These are phyloP conservation scores for Candida loeiensis DNA, from an alignment of 805 yeast species.

Conservation along the genomic window DNA sequence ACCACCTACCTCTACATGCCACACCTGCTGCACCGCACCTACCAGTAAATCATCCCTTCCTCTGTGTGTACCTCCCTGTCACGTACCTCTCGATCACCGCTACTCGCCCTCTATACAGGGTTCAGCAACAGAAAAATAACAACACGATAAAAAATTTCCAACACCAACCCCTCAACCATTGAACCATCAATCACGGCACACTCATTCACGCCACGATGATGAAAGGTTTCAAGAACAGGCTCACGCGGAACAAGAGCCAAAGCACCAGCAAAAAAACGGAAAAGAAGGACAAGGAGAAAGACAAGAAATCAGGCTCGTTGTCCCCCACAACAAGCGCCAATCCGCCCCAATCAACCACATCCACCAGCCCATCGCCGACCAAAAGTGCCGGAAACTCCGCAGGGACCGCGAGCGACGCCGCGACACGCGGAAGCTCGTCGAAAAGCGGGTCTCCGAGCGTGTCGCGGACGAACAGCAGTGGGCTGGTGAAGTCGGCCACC, in stretches of 20 bases:
- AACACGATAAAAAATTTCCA: slow-evolving; percentile 2
- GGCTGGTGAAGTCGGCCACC: slow-evolving; percentile 18
- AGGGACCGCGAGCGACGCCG: slow-evolving; percentile 28
- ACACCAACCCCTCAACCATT: background rate
- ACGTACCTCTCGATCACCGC: background rate
- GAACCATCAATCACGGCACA: background rate
- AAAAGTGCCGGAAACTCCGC: no score
- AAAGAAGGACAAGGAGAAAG: slow-evolving; percentile 42
- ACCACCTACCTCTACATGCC: no score
- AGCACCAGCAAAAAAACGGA: slow-evolving; percentile 29
- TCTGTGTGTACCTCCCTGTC: background rate
- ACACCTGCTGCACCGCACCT: no score
- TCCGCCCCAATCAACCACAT: slow-evolving; percentile 7
- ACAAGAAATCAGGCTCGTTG: slow-evolving; percentile 20
- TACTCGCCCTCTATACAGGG: background rate
- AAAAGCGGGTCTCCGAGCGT: slow-evolving; percentile 22
- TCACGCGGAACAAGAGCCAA: slow-evolving; percentile 40
- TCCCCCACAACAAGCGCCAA: slow-evolving; percentile 1
- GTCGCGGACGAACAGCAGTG: slow-evolving; percentile 28
- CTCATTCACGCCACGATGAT: slow-evolving; percentile 47
- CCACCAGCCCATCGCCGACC: slow-evolving; percentile 10
- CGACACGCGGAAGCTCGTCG: background rate
- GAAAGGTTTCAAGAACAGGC: slow-evolving; percentile 67
- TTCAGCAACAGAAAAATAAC: background rate
- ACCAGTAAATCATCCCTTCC: no score